phyloP scores from a whole-genome alignment of 495 filamentous ascomycete genomes.

The Lophium mytilinum region DNA sequence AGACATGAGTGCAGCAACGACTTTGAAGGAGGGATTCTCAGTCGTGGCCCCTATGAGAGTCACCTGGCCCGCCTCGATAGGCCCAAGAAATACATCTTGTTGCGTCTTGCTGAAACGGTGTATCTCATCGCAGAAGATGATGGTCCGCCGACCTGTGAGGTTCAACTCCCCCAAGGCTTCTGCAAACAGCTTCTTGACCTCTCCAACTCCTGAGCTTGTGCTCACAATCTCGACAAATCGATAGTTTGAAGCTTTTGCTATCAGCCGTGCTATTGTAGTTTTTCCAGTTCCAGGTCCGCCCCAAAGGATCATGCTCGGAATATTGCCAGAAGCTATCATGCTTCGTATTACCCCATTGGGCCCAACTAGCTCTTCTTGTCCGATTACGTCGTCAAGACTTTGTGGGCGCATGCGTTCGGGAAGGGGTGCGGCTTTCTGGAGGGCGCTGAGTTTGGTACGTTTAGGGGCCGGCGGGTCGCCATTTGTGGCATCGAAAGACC shows the following conservation, averaged over 20 bases:
- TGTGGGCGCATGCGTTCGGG: constrained; percentile 90
- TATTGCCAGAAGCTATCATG: constrained; percentile 77
- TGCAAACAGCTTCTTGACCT: constrained; percentile 87
- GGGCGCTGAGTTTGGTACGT: constrained; percentile 43
- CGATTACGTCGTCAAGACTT: constrained; percentile 76
- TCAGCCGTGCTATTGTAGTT: constrained; percentile 91
- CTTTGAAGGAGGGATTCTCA: constrained; percentile 93
- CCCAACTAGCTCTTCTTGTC: constrained; percentile 79
- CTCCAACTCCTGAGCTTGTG: constrained; percentile 80
- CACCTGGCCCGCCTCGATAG: constrained; percentile 84
- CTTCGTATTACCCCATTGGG: constrained; percentile 73
- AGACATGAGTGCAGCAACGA: constrained; percentile 79
- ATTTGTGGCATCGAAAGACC: constrained; percentile 27
- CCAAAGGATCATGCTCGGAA: constrained; percentile 96
- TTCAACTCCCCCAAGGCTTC: constrained; percentile 76
- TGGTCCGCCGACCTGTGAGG: constrained; percentile 81
- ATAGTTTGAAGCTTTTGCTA: constrained; percentile 70
- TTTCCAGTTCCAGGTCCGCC: constrained; percentile 88
- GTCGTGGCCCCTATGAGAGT: constrained; percentile 94
- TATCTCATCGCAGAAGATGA: constrained; percentile 97
- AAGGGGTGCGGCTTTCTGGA: constrained; percentile 68
- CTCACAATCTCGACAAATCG: constrained; percentile 96
- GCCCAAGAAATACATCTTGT: constrained; percentile 90
- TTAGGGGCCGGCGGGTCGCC: constrained; percentile 39
- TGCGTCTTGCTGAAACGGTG: constrained; percentile 89